Percentiles rank a stretch among this genome's conserved stretches.
phyloP scores from a whole-genome alignment of 1,284 basidiomycete genomes.

The Veloboletus limbatus region DNA sequence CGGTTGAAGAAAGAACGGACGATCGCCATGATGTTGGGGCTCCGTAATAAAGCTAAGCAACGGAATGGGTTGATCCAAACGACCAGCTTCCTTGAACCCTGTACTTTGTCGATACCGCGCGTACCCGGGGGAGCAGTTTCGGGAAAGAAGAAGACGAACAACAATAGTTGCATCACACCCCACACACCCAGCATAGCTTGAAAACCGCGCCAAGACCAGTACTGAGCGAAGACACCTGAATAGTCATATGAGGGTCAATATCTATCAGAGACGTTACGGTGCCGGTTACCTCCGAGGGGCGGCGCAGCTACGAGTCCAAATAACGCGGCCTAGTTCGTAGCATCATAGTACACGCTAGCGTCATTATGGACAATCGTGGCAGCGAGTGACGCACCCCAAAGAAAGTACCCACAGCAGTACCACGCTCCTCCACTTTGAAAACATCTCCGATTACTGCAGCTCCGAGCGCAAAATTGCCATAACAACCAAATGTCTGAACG shows the following conservation, averaged over 20 bases:
- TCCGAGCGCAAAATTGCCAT: slow-evolving; percentile 42
- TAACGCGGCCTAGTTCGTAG: slow-evolving; percentile 37
- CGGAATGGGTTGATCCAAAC: slow-evolving; percentile 61
- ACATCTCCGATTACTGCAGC: slow-evolving; percentile 51
- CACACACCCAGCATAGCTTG: slow-evolving; percentile 51
- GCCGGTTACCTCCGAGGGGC: slow-evolving; percentile 38
- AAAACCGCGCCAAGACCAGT: slow-evolving; percentile 68
- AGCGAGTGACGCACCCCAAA: slow-evolving; percentile 35
- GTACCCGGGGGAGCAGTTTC: slow-evolving; percentile 64
- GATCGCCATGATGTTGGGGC: slow-evolving; percentile 55
- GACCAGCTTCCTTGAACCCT: slow-evolving; percentile 36
- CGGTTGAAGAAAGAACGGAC: slow-evolving; percentile 43
- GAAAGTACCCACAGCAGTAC: slow-evolving; percentile 48
- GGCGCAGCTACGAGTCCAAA: slow-evolving; percentile 48
- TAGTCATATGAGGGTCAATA: neutral
- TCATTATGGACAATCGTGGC: neutral
- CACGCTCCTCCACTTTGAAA: slow-evolving; percentile 44
- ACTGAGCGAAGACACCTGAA: slow-evolving; percentile 46
- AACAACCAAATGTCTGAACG: slow-evolving; percentile 45
- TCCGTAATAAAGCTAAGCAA: slow-evolving; percentile 50
- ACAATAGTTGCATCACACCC: slow-evolving; percentile 43
- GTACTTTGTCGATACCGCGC: slow-evolving; percentile 42
- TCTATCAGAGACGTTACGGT: neutral
- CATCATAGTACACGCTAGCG: too few species aligned
- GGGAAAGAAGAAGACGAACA: slow-evolving; percentile 55